Percentiles rank a stretch among this genome's conserved stretches.
phyloP scores from a whole-genome alignment of 1,139 yeast species.

The Arxiozyma bovina region DNA sequence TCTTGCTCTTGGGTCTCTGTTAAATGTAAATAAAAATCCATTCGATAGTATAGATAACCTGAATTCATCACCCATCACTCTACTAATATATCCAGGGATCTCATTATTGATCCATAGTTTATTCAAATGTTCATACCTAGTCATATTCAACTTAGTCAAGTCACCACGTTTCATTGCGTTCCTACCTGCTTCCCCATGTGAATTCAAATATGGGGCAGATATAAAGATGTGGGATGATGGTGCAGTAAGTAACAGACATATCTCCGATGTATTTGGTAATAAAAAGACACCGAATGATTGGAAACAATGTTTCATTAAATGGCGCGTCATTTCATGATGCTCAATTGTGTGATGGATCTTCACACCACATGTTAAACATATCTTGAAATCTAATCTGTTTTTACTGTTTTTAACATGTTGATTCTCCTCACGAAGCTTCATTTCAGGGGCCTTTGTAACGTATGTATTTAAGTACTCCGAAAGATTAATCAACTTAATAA shows the following conservation, averaged over 20 bases:
- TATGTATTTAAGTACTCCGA: slow-evolving; percentile 64
- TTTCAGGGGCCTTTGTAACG: slow-evolving; percentile 41
- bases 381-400: slow-evolving; percentile 34
- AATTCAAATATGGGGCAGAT: slow-evolving; percentile 60
- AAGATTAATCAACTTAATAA: slow-evolving; percentile 50
- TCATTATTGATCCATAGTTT: slow-evolving; percentile 53
- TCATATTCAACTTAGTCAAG: slow-evolving; percentile 42
- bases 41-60: slow-evolving; percentile 27
- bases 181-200: slow-evolving; percentile 63
- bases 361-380: slow-evolving; percentile 37
- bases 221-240: slow-evolving; percentile 34
- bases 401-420: slow-evolving; percentile 19
- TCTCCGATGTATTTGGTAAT: slow-evolving; percentile 36
- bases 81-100: slow-evolving; percentile 35
- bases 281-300: slow-evolving; percentile 38
- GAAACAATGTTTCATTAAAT: slow-evolving; percentile 26
- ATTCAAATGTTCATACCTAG: slow-evolving; percentile 48
- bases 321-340: slow-evolving; percentile 32
- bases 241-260: slow-evolving; percentile 34
- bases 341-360: slow-evolving; percentile 32
- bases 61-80: slow-evolving; percentile 32
- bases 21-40: slow-evolving; percentile 26
- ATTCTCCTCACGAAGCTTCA: slow-evolving; percentile 25
- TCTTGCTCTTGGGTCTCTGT: slow-evolving; percentile 24
- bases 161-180: slow-evolving; percentile 46